Base-by-base conservation (phyloP, 345 rosid species). In the Euphorbia peplus region DNA sequence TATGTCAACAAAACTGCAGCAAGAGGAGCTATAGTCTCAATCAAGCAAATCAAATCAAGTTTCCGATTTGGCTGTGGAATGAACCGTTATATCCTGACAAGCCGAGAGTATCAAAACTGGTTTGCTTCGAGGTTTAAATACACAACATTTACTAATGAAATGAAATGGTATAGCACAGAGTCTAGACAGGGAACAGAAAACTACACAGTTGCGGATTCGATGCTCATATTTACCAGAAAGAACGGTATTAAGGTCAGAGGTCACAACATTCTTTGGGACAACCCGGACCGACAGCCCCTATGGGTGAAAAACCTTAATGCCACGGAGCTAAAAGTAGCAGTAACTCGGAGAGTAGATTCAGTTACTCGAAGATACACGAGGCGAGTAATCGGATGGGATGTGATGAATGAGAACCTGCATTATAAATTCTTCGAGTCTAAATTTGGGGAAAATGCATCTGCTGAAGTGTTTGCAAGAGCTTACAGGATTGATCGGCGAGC, bases 151-250 rank as follows among this genome's bases (percentile, higher is more conserved):
- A 86, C 92, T 54, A 92, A 90, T 28, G 92, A 83, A 70, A 92
- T 92, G 95, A 92, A 88, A 67, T 92, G 98, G 98, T 92, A 90
- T 67, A 75, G 86, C 80, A 92, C 87, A 0, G 96, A 92, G 83
- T 68, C 4, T 39, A 67, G 1, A 41, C 84, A 63, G 32, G 89
- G 90, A 3, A 58, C 19, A 22, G 95, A 88, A 75, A 83, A 90
- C 83, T 90, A 90, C 64, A 82, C 90, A 0, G 13, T 60, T 6
- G 72, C 96, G 0, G 98, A 90, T 52, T 69, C 81, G 39, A 92
- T 92, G 98, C 37, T 90, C 5, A 42, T 69, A 5, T 88, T 90
- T 32, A 53, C 84, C 4, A 28, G 75, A 67, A 62, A 74, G 3
- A 77, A 86, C 26, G 83, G 64, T 18, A 87, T 92, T 56, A 63